Evolutionary conservation across 306 rosid genomes (phyloP), one percentile per base, ranked within the genome.

Genomic region (Geum urbanum): DNA sequence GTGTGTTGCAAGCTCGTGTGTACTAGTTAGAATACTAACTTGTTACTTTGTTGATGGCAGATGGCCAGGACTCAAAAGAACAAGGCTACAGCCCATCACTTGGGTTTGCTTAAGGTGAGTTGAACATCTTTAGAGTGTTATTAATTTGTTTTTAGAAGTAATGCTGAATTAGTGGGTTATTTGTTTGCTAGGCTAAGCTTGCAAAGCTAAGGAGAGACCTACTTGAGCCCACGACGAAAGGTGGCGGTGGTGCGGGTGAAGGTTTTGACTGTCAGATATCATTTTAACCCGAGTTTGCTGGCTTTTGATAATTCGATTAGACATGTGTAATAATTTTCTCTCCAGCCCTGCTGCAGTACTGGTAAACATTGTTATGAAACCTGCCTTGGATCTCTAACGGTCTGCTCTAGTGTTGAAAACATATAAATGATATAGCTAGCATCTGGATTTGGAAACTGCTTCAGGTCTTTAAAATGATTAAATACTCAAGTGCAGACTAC

Each of bases 61-160:
- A 95, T 95, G 99, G 99, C 99, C 19, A 95, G 72, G 83, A 95
- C 97, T 71, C 97, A 95, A 74, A 95, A 94, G 89, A 95, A 91
- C 87, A 95, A 95, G 77, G 99, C 97, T 66, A 95, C 99, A 52
- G 97, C 99, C 22, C 99, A 95, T 87, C 99, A 91, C 83, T 67
- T 95, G 86, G 99, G 99, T 63, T 84, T 91, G 91, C 96, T 95
- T 70, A 95, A 95, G 96, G 97, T 89, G 39, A 22, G 61, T 22
- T 2, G 76, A 55, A 19, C 56, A 48, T 27, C 4, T 8, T 16
- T 47, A 13, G 13, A n/a, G 35, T 12, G 8, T 68, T 19, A n/a
- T 49, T 68, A 22, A 22, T 40, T 69, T 63, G 37, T 32, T 24
- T 74, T 54, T 54, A 63, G 58, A 65, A 27, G 54, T 73, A 72